A percentile compares a stretch with the other conserved stretches of the same genome.
Conservation (phyloP, 2,329 filamentous ascomycete species). For the Shiraia bambusicola region DNA sequence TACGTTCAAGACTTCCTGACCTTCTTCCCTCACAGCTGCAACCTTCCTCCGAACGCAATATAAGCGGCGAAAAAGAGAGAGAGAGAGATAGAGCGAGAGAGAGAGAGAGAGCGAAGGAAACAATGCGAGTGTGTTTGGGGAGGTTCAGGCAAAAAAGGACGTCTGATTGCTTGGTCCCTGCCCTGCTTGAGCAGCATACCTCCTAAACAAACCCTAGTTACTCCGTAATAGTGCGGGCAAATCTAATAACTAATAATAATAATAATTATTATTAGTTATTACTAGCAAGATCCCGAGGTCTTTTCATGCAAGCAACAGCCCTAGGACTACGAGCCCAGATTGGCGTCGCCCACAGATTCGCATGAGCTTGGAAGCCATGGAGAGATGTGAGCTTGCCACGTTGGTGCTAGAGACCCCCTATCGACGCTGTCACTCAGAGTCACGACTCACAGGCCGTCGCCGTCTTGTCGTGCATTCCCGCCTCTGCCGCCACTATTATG, state of each 20-base stretch:
- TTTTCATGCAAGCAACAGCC: constrained; percentile 5
- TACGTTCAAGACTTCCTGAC: constrained; percentile 40
- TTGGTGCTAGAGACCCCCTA: constrained; percentile 4
- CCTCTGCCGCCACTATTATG: background rate
- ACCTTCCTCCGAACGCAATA: constrained; percentile 37
- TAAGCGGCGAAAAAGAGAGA: constrained; percentile 24
- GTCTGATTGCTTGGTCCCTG: constrained; percentile 23
- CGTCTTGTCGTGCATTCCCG: background rate
- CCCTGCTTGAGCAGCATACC: constrained; percentile 25
- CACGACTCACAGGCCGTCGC: too few species aligned
- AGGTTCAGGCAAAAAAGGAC: constrained; percentile 28
- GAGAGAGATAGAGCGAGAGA: too few species aligned
- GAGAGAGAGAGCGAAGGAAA: constrained; percentile 22
- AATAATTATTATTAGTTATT: too few species aligned
- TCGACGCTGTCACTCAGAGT: too few species aligned
- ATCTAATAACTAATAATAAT: too few species aligned
- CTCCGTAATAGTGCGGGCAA: constrained; percentile 20
- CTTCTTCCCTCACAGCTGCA: constrained; percentile 44
- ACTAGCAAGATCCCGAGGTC: constrained; percentile 1
- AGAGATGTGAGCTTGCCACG: constrained; percentile 5
- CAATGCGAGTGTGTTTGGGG: too few species aligned
- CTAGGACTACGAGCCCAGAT: constrained; percentile 1
- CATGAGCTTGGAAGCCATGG: background rate
- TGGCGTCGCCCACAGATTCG: background rate
- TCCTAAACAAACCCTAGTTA: constrained; percentile 26